A percentile compares a stretch with the other conserved stretches of the same genome.
phyloP scores from a whole-genome alignment of 495 filamentous ascomycete genomes.

The Aspergillus wentii region DNA sequence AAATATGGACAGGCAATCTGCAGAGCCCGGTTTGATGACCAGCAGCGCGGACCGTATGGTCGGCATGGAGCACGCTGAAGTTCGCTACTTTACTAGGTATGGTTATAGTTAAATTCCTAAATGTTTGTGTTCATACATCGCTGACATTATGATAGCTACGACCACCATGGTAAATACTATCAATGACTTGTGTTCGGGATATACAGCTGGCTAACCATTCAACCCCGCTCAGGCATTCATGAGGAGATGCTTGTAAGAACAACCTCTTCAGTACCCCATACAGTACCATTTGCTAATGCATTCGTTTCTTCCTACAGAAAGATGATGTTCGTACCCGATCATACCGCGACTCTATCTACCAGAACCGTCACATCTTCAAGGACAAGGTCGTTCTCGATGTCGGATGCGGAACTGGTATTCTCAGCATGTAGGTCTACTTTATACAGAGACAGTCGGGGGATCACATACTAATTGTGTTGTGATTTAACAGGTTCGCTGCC shows the following conservation, averaged over 20 bases:
- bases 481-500: slow-evolving; percentile 76
- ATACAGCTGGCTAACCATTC: slow-evolving; percentile 8
- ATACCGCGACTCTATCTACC: slow-evolving; percentile 95
- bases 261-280: background rate
- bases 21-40: slow-evolving; percentile 21
- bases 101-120: slow-evolving; percentile 22
- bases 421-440: slow-evolving; percentile 63
- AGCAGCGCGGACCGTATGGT: slow-evolving; percentile 50
- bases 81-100: slow-evolving; percentile 96
- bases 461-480: slow-evolving; percentile 6
- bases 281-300: slow-evolving; percentile 10
- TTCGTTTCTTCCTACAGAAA: slow-evolving; percentile 55
- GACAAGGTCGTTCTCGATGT: slow-evolving; percentile 98
- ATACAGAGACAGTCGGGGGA: background rate
- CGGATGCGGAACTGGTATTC: slow-evolving; percentile 89
- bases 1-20: slow-evolving; percentile 30
- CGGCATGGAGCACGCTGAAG: slow-evolving; percentile 78
- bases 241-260: slow-evolving; percentile 94
- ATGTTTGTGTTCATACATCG: slow-evolving; percentile 18
- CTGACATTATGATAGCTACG: slow-evolving; percentile 61
- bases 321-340: slow-evolving; percentile 95
- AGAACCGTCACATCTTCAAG: slow-evolving; percentile 93
- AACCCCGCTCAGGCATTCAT: slow-evolving; percentile 70
- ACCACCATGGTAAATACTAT: slow-evolving; percentile 74
- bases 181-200: slow-evolving; percentile 2